Base-by-base conservation (phyloP, 192 early-diverging fungal genomes). In the Chytriomyces sp. region DNA sequence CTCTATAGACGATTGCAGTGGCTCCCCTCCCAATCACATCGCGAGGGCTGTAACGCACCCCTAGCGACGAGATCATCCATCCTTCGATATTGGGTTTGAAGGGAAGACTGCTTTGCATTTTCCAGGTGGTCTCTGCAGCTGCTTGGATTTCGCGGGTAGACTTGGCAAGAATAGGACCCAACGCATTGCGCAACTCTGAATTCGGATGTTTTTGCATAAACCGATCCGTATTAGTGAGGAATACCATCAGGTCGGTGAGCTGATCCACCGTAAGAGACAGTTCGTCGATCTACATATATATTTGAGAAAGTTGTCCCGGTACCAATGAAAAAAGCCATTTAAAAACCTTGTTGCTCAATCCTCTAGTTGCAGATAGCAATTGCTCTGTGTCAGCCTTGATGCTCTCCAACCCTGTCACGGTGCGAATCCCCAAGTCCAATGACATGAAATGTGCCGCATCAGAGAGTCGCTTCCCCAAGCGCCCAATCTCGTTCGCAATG, bases 41-140 rank as follows among this genome's bases (percentile, higher is more conserved):
- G 7, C 14, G 7, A 12, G 25, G 7, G n/a, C 28, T 37, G 38
- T 59, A 71, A 49, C 40, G 34, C 0, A 71, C 69, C 33, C 59
- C 69, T 5, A 39, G 25, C 17, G 56, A 59, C 3, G 56, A 59
- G 14, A 71, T 71, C 69, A 71, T 71, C 69, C 69, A 71, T 12
- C 59, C 25, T 26, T 59, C 52, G 8, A 71, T 25, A 7, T 10
- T 7, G 28, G 14, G 33, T 26, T 71, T 39, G 53, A 71, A 71
- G 28, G 65, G 52, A 19, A 68, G 33, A 55, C 39, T 54, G 32
- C 39, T 49, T 37, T 68, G 25, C 22, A 8, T 19, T 4, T 14
- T 54, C 7, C 36, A 5, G 12, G 32, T 34, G 28, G 32, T 19
- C 33, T 55, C 31, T 3, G 65, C 10, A 10, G 63, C 63, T 17